Conservation (phyloP, 106 monocot genomes). For the Dendrobium officinale region DNA sequence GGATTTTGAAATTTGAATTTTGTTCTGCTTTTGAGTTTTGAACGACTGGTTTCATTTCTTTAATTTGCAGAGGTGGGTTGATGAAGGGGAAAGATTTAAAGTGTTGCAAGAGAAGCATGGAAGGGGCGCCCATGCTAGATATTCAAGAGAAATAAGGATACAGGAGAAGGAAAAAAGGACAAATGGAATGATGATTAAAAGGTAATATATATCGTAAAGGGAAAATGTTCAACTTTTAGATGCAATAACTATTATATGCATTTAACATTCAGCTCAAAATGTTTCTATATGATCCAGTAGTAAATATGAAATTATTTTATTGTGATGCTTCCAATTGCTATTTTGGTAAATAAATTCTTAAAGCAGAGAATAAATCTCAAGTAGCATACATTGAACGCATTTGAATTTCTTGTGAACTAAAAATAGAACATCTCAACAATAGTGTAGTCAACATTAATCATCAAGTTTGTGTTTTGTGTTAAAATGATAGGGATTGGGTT, state of each 20-base stretch:
- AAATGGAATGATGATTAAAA: constrained; percentile 9
- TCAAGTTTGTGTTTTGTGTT: not conserved
- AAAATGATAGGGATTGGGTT: not conserved
- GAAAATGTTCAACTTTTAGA: not conserved
- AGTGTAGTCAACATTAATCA: not conserved
- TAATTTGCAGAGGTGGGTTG: constrained; percentile 52
- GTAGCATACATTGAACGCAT: not conserved
- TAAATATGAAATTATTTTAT: not conserved
- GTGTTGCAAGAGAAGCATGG: constrained; percentile 75
- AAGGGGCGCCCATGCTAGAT: constrained; percentile 53
- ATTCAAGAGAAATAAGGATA: constrained; percentile 57
- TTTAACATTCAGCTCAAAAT: not conserved
- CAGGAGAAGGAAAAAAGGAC: constrained; percentile 47
- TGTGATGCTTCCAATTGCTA: not conserved
- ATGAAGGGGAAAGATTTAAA: constrained; percentile 58
- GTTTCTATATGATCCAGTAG: not conserved
- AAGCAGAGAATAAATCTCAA: not conserved
- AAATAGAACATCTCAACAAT: not conserved
- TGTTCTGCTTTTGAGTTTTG: not conserved
- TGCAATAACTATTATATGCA: not conserved
- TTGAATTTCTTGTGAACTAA: not conserved
- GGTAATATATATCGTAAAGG: constrained; percentile 10
- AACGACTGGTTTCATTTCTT: not conserved
- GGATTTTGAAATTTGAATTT: not conserved
- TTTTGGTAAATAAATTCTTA: not conserved